Percentiles rank a stretch among this genome's conserved stretches.
Conservation (phyloP, 1,284 basidiomycete species). For the Cystobasidium sp. region DNA sequence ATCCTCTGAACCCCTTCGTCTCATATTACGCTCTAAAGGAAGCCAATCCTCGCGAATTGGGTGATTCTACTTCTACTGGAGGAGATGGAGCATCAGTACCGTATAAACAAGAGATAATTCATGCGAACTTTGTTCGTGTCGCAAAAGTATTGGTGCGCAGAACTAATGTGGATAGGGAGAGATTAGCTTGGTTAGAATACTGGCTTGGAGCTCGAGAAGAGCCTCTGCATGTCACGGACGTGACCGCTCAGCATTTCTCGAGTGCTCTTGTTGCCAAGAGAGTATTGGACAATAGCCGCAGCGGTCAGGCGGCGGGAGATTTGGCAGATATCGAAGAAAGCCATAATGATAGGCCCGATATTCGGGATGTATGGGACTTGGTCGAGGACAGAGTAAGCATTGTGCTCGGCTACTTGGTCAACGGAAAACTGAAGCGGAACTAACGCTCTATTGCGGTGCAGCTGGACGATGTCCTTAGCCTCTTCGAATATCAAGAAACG, state of each 20-base stretch:
- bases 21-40: conserved; percentile 17
- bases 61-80: neutral
- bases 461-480: conserved; percentile 30
- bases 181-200: conserved; percentile 36
- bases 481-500: conserved; percentile 42
- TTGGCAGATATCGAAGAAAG: conserved; percentile 3
- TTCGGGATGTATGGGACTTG: conserved; percentile 35
- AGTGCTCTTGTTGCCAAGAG: neutral
- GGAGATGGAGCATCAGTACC: neutral
- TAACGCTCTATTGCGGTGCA: neutral
- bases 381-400: conserved; percentile 25
- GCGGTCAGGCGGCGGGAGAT: neutral
- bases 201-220: conserved; percentile 30
- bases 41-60: neutral
- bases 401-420: neutral
- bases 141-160: conserved; percentile 30
- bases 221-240: conserved; percentile 10
- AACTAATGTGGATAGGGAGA: conserved; percentile 31
- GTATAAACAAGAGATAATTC: conserved; percentile 23
- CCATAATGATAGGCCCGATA: conserved; percentile 6
- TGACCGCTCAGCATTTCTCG: neutral
- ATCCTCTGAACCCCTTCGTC: conserved; percentile 25
- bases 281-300: neutral
- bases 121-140: conserved; percentile 33
- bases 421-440: neutral